Conservation (phyloP, 768 basidiomycete species). For the Pholiota microspora region DNA sequence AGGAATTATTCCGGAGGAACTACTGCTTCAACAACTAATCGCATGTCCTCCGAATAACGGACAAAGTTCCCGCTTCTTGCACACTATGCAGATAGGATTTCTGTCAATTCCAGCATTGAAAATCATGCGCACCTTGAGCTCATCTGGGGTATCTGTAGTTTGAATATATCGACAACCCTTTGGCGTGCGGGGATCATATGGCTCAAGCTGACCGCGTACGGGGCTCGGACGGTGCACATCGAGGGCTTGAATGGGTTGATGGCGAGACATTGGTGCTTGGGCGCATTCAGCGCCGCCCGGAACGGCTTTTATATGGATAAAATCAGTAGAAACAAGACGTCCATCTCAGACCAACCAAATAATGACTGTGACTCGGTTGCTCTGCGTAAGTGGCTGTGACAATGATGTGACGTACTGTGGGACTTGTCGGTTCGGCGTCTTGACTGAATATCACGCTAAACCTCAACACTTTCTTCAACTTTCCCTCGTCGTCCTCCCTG, state of each 20-base stretch:
- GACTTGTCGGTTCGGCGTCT: slow-evolving; percentile 17
- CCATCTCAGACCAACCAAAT: slow-evolving; percentile 19
- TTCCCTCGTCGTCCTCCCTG: not conserved
- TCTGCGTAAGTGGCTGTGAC: slow-evolving; percentile 10
- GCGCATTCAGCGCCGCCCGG: slow-evolving; percentile 2
- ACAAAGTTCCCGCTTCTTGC: too few relatives aligned
- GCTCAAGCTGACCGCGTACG: slow-evolving; percentile 73
- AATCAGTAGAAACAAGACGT: slow-evolving; percentile 18
- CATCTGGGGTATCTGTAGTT: slow-evolving; percentile 73
- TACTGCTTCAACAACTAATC: too few relatives aligned
- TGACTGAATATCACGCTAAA: slow-evolving; percentile 22
- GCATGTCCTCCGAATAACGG: too few relatives aligned
- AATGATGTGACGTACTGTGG: too few relatives aligned
- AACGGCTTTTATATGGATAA: slow-evolving; percentile 10
- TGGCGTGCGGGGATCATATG: slow-evolving; percentile 54
- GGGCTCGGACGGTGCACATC: slow-evolving; percentile 64
- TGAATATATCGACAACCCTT: slow-evolving; percentile 71
- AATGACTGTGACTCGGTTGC: slow-evolving; percentile 16
- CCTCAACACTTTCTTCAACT: not conserved
- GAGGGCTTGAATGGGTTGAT: slow-evolving; percentile 23
- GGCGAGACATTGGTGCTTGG: slow-evolving; percentile 22
- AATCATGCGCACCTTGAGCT: slow-evolving; percentile 61
- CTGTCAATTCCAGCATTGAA: too few relatives aligned
- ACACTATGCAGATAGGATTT: too few relatives aligned
- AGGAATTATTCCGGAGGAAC: too few relatives aligned